A percentile compares a stretch with the other conserved stretches of the same genome.
Evolutionary conservation across 257 asterid species (phyloP).

Genomic region (Capsicum baccatum): DNA sequence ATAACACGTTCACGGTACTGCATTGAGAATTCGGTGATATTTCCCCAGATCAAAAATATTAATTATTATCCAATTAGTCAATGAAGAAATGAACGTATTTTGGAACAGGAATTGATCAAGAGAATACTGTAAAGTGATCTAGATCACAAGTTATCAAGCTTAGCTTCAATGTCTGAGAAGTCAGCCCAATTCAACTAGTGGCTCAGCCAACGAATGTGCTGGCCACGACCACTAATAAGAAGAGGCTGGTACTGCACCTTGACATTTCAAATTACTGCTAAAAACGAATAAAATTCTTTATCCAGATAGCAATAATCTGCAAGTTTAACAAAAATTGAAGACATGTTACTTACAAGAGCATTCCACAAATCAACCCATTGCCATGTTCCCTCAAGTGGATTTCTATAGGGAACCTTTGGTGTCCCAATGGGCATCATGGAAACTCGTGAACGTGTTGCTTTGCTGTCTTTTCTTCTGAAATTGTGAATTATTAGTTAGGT

Average conservation of each 20-base stretch:
- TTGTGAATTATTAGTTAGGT: slow-evolving; percentile 30
- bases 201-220: neutral
- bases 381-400: slow-evolving; percentile 75
- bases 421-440: slow-evolving; percentile 96
- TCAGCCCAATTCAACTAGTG: neutral
- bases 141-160: slow-evolving; percentile 19
- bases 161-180: neutral
- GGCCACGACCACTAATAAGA: neutral
- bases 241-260: neutral
- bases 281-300: neutral
- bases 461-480: slow-evolving; percentile 48
- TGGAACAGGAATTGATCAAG: neutral
- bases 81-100: neutral
- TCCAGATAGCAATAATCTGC: neutral
- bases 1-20: slow-evolving; percentile 96
- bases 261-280: neutral
- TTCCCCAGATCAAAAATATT: neutral
- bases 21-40: slow-evolving; percentile 36
- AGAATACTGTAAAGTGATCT: slow-evolving; percentile 4
- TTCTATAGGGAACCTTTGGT: slow-evolving; percentile 87
- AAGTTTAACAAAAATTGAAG: slow-evolving; percentile 1
- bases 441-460: slow-evolving; percentile 63
- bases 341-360: slow-evolving; percentile 79
- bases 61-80: neutral
- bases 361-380: slow-evolving; percentile 95